A percentile compares a stretch with the other conserved stretches of the same genome.
phyloP scores from a whole-genome alignment of 139 green algal species.

The Axilococcus clingmanii region DNA sequence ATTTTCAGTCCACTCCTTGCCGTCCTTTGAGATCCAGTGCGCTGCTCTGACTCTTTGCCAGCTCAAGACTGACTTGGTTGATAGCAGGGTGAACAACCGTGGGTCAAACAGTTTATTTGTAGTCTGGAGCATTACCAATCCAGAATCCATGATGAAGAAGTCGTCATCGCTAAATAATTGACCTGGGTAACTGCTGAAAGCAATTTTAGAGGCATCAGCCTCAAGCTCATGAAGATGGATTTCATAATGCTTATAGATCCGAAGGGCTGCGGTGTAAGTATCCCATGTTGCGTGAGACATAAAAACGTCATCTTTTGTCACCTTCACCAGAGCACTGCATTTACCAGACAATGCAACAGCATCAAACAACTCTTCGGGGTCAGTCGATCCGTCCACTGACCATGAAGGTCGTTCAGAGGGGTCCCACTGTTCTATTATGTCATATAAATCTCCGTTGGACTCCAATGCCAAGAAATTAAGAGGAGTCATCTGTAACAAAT shows the following conservation, averaged over 20 bases:
- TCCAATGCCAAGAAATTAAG: conserved; percentile 52
- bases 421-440: conserved; percentile 21
- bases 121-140: conserved; percentile 15
- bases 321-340: conserved; percentile 49
- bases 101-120: conserved; percentile 34
- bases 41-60: conserved; percentile 59
- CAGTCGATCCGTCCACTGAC: conserved; percentile 1
- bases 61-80: conserved; percentile 30
- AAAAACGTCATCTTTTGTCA: conserved; percentile 22
- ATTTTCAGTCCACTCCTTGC: conserved; percentile 32
- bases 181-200: conserved; percentile 56
- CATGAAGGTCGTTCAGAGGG: conserved; percentile 16
- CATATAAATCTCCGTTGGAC: conserved; percentile 46
- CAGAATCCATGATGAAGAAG: conserved; percentile 10
- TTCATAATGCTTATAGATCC: conserved; percentile 66
- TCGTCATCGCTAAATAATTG: conserved; percentile 36
- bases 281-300: conserved; percentile 61
- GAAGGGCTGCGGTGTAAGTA: conserved; percentile 31
- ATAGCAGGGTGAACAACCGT: conserved; percentile 32
- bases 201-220: conserved; percentile 20
- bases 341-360: conserved; percentile 20
- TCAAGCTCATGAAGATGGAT: conserved; percentile 25
- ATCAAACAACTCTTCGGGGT: conserved; percentile 1
- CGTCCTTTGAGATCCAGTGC: conserved; percentile 37
- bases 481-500: conserved; percentile 18